Evolutionary conservation across 2,329 filamentous ascomycete genomes (phyloP), one percentile per base, ranked within the genome.

Genomic region (Calonectria pauciramosa): DNA sequence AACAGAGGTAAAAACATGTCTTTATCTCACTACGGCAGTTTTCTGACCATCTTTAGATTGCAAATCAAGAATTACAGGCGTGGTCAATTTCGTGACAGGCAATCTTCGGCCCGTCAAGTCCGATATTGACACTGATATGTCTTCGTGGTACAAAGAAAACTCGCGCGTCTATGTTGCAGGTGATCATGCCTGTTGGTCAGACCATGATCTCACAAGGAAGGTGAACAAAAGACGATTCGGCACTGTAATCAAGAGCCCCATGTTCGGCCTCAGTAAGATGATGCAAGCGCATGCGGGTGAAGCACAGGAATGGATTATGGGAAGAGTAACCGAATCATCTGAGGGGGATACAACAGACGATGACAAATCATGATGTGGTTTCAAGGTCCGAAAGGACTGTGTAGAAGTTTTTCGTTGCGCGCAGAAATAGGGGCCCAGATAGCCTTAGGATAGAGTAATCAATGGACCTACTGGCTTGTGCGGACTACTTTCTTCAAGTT

Each of bases 1-100:
- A 93, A 93, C 79, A 90, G 95, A 86, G 92, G 94, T 95, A 23
- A 88, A 88, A 79, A 38, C 14, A 30, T 70, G 23, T 20, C 79
- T 47, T 20, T 56, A 28, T 38, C 70, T 71, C 30, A 23, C 8
- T 28, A 44, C 14, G 1, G 52, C 9, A 20, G 26, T 38, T 16
- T 41, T 23, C 71, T 82, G 71, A 83, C 66, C 77, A 36, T 44
- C 20, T 36, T 23, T 73, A 89, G 90, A 92, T 75, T 93, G 94
- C 80, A 94, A 94, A 80, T 87, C 91, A 10, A 90, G 90, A 56
- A 89, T 98, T 64, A 88, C 92, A 2, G 93, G 93, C 38, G 90
- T 97, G 18, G 89, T 98, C 78, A 95, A 94, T 76, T 98, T 98
- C 82, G 94, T 98, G 23, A 92, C 93, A 30, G 94, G 94, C 70